Base-by-base conservation (phyloP, 2,329 filamentous ascomycete species). In the Phyllosticta capitalensis region DNA sequence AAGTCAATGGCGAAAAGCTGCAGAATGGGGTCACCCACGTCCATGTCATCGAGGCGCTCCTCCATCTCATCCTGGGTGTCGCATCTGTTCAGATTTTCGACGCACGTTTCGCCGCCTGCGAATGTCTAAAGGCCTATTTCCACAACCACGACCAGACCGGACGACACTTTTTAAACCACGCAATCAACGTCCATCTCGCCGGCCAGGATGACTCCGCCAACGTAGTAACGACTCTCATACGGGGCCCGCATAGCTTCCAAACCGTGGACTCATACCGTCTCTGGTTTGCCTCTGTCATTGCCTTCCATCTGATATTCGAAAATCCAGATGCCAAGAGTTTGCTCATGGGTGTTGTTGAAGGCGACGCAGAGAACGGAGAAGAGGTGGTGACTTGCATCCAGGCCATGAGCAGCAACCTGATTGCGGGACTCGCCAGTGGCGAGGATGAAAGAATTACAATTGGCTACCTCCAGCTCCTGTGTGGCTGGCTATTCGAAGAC, bases 301-400 rank as follows among this genome's bases (percentile, higher is more conserved):
- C 94, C 63, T 88, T 96, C 65, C 92, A 97, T 67, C 78, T 99
- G 10, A 74, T 97, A 19, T 88, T 86, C 63, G 58, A 60, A 50
- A 88, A 94, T 65, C 76, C 83, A 3, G 83, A 89, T 64, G 89
- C 89, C 1, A 97, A 97, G 71, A 79, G 81, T 5, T 79, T 88
- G 55, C 85, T 92, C 19, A 90, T 95, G 81, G 81, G 82, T 21
- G 85, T 99, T 20, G 90, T 86, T 0, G 92, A 97, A 73, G 94
- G 94, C 10, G 90, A 97, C 71, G 89, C 89, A 21, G 86, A 87
- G 33, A 89, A 81, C 65, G 94, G 92, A 3, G 94, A 99, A 75
- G 94, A 99, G 72, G 90, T 96, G 12, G 87, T 99, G 12, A 96
- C 92, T 0, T 90, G 90, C 67, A 90, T 99, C 55, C 94, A 99